These are phyloP conservation scores for Wickerhamiella domercqiae DNA, from an alignment of 805 yeast genomes.

Conservation along the genomic window DNA sequence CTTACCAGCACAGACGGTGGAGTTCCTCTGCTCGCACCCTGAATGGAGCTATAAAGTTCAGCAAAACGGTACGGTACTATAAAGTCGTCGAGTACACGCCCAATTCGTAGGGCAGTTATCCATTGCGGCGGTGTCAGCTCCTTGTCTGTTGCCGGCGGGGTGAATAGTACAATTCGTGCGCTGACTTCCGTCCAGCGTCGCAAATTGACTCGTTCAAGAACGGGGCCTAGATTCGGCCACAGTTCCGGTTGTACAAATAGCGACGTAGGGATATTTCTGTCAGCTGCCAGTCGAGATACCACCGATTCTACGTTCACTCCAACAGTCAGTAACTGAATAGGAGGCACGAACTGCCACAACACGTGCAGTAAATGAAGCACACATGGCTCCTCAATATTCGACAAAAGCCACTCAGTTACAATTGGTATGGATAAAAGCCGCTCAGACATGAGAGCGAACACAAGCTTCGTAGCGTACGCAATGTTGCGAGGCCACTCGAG, in stretches of 20 bases:
- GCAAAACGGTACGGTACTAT: constrained; percentile 15
- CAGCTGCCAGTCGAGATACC: background rate
- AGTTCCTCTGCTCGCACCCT: constrained; percentile 2
- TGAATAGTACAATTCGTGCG: constrained; percentile 13
- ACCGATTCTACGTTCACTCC: background rate
- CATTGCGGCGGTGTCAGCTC: constrained; percentile 7
- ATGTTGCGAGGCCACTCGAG: constrained; percentile 35
- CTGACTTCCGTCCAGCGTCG: constrained; percentile 7
- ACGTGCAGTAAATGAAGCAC: background rate
- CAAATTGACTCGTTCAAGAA: constrained; percentile 1
- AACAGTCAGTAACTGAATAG: background rate
- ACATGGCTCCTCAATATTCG: background rate
- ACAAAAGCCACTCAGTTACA: constrained; percentile 45
- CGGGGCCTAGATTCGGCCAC: constrained; percentile 7
- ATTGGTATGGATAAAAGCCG: constrained; percentile 44
- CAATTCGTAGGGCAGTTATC: constrained; percentile 9
- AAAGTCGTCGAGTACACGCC: constrained; percentile 20
- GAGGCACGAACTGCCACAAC: constrained; percentile 1
- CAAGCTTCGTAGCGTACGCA: constrained; percentile 42
- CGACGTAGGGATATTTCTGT: constrained; percentile 2
- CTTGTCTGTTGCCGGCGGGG: constrained; percentile 3
- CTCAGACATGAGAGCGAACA: constrained; percentile 54
- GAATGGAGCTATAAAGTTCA: constrained; percentile 10
- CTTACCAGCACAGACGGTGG: constrained; percentile 4
- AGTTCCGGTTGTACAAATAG: constrained; percentile 5